Percentiles rank a stretch among this genome's conserved stretches.
These are phyloP conservation scores for Tillandsia leiboldiana DNA, from an alignment of 176 grass and related monocot genomes.

Conservation along the genomic window DNA sequence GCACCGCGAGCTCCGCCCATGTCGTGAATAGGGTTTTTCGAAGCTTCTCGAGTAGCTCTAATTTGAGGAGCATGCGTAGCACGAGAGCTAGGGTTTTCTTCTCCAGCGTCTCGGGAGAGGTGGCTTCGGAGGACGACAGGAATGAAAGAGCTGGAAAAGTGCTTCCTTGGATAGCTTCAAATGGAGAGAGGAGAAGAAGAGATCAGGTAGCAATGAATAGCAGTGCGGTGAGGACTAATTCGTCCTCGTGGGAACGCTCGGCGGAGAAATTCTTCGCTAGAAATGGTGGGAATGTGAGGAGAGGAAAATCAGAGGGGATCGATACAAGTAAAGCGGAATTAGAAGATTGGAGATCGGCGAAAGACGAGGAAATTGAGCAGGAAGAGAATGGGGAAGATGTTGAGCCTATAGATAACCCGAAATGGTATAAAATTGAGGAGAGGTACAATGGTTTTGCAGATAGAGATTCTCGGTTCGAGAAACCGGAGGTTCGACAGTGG, in stretches of 20 bases:
- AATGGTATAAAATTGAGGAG: conserved; percentile 46
- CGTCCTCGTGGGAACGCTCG: conserved; percentile 69
- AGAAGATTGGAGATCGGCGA: conserved; percentile 15
- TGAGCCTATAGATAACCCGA: conserved; percentile 46
- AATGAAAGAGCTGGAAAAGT: conserved; percentile 10
- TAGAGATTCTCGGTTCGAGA: conserved; percentile 30
- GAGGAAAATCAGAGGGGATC: neutral
- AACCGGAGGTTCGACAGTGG: conserved; percentile 49
- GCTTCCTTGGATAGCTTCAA: conserved; percentile 43
- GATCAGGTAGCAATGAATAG: conserved; percentile 6
- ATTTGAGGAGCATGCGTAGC: neutral
- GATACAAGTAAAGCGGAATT: conserved; percentile 8
- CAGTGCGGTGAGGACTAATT: conserved; percentile 15
- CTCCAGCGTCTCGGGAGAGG: conserved; percentile 25
- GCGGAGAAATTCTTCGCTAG: conserved; percentile 63
- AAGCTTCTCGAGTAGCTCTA: neutral
- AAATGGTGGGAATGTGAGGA: conserved; percentile 22
- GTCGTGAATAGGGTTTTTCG: neutral
- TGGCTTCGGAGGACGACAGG: conserved; percentile 1
- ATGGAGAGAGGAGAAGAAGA: conserved; percentile 2
- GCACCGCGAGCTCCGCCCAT: no score
- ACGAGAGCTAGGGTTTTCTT: conserved; percentile 41
- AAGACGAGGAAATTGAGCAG: conserved; percentile 1
- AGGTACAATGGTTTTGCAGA: conserved; percentile 26
- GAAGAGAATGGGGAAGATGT: conserved; percentile 25